phyloP scores from a whole-genome alignment of 176 grass and related monocot genomes.

The Carex scoparia region DNA sequence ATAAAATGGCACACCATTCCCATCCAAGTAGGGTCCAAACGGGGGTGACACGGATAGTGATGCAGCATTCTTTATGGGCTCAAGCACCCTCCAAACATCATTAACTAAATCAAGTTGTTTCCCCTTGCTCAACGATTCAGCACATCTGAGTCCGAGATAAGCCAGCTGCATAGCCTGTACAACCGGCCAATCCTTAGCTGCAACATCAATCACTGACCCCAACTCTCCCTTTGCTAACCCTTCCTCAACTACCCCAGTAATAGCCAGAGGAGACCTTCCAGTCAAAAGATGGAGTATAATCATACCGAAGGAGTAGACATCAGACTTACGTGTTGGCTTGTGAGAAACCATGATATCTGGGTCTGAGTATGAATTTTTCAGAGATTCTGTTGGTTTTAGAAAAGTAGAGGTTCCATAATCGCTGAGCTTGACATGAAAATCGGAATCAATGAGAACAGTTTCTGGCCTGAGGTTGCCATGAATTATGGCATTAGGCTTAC shows the following conservation, averaged over 20 bases:
- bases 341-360: conserved; percentile 38
- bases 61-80: conserved; percentile 41
- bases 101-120: conserved; percentile 38
- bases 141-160: conserved; percentile 45
- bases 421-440: conserved; percentile 43
- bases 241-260: conserved; percentile 31
- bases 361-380: conserved; percentile 38
- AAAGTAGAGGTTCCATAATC: conserved; percentile 40
- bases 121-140: conserved; percentile 23
- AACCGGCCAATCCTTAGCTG: conserved; percentile 44
- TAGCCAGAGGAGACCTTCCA: conserved; percentile 27
- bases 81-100: conserved; percentile 45
- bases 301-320: conserved; percentile 61
- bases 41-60: neutral
- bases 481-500: conserved; percentile 38
- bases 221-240: conserved; percentile 23
- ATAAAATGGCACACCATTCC: conserved; percentile 33
- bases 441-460: conserved; percentile 52
- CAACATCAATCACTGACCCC: conserved; percentile 34
- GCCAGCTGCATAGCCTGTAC: conserved; percentile 44
- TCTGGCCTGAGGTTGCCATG: conserved; percentile 54
- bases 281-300: conserved; percentile 51
- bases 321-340: conserved; percentile 40
- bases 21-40: conserved; percentile 12
- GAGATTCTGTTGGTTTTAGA: conserved; percentile 24